Percentiles rank a stretch among this genome's conserved stretches.
phyloP scores from a whole-genome alignment of 1,284 basidiomycete genomes.

The Omphalotus olearius region DNA sequence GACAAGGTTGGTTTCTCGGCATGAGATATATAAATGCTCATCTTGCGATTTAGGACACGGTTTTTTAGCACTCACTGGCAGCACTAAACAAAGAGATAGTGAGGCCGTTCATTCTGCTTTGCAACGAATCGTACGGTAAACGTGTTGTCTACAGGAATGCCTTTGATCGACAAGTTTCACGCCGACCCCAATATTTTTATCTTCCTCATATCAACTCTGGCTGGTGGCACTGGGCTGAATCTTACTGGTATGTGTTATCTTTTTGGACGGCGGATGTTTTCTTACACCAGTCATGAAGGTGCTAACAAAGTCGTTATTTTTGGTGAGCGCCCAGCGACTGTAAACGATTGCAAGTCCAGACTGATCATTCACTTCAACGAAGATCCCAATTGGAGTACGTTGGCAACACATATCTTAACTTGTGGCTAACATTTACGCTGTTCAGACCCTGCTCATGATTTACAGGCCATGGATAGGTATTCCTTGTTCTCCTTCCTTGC shows the following conservation, averaged over 20 bases:
- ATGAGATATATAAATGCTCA: neutral
- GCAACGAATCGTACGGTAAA: neutral
- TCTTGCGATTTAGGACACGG: constrained; percentile 42
- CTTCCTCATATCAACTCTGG: constrained; percentile 77
- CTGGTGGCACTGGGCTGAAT: constrained; percentile 75
- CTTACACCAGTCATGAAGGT: constrained; percentile 25
- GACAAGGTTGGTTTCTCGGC: constrained; percentile 35
- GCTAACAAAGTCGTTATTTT: constrained; percentile 88
- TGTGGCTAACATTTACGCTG: neutral
- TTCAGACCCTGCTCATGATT: constrained; percentile 78
- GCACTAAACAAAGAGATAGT: constrained; percentile 61
- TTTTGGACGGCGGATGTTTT: neutral
- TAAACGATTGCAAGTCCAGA: neutral
- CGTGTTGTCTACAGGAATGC: constrained; percentile 57
- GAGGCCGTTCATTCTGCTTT: constrained; percentile 21
- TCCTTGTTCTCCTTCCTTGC: constrained; percentile 1
- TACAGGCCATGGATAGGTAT: constrained; percentile 82
- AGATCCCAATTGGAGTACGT: constrained; percentile 88
- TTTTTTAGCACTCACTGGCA: constrained; percentile 73
- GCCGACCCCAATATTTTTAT: constrained; percentile 68
- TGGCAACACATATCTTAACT: neutral
- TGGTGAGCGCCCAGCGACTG: constrained; percentile 38
- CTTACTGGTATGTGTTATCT: constrained; percentile 40
- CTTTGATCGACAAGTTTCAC: constrained; percentile 78
- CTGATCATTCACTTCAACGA: constrained; percentile 9